Conservation (phyloP, 2,329 filamentous ascomycete genomes). For the Verticillium albo-atrum region DNA sequence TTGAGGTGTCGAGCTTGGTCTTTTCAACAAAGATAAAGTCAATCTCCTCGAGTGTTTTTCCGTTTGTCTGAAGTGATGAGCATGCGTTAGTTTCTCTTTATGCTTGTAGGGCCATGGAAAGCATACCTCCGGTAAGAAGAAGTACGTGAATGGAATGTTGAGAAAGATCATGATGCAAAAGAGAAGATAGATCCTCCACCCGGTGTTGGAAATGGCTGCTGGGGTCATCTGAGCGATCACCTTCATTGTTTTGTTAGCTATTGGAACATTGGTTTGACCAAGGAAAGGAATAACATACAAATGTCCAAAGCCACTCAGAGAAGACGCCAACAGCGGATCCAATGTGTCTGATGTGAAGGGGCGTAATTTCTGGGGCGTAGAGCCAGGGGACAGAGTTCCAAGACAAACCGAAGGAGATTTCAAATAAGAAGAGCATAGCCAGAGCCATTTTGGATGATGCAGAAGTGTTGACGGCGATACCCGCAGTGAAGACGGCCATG, state of each 20-base stretch:
- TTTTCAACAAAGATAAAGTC: background rate
- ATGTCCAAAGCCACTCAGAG: background rate
- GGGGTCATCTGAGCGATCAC: background rate
- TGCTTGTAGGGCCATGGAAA: too few species aligned
- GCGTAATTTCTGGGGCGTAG: background rate
- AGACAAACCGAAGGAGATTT: background rate
- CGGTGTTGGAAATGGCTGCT: background rate
- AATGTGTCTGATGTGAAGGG: background rate
- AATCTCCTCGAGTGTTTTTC: background rate
- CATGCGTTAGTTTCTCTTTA: too few species aligned
- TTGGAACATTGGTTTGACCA: too few species aligned
- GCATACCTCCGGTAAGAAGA: background rate
- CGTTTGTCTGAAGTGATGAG: background rate
- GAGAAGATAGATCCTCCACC: background rate
- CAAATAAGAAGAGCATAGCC: background rate
- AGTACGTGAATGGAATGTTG: background rate
- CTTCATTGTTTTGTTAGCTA: background rate
- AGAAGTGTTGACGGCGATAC: background rate
- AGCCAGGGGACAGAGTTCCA: constrained; percentile 1
- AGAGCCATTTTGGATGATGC: background rate
- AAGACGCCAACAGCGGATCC: background rate
- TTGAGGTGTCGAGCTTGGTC: too few species aligned
- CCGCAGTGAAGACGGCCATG: background rate
- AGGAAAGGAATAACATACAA: background rate
- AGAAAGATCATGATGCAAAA: background rate